These are phyloP conservation scores for Dioscorea zingiberensis DNA, from an alignment of 106 monocot genomes.

Conservation along the genomic window DNA sequence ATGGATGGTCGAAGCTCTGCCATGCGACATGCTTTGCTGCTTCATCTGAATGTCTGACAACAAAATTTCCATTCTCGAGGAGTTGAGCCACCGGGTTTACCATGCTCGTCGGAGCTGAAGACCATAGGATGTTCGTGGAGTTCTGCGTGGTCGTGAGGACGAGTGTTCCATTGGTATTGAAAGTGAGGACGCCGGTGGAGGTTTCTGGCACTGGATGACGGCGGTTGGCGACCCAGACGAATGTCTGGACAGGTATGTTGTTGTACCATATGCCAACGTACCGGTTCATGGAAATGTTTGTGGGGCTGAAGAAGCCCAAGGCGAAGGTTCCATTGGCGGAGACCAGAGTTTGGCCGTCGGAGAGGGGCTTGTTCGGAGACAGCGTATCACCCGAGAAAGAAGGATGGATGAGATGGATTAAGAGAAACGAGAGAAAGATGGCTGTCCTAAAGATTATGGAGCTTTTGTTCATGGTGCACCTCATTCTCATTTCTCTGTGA, in stretches of 20 bases:
- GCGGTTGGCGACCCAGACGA: slow-evolving; percentile 53
- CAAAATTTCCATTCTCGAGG: slow-evolving; percentile 25
- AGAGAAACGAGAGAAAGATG: too few species aligned
- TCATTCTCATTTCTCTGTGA: too few species aligned
- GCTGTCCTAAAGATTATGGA: too few species aligned
- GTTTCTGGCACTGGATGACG: slow-evolving; percentile 3
- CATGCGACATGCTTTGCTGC: slow-evolving; percentile 1
- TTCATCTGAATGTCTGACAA: too few species aligned
- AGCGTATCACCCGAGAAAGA: too few species aligned
- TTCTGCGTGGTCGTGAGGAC: neutral
- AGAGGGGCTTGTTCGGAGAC: neutral
- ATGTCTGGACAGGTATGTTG: slow-evolving; percentile 10
- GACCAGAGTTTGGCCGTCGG: slow-evolving; percentile 16
- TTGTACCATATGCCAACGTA: slow-evolving; percentile 38
- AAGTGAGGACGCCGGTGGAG: slow-evolving; percentile 1
- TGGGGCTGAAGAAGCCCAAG: slow-evolving; percentile 28
- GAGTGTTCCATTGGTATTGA: slow-evolving; percentile 1
- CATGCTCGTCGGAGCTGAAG: neutral
- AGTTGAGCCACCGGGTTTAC: slow-evolving; percentile 4
- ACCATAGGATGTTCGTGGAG: neutral
- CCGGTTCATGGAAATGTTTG: slow-evolving; percentile 3
- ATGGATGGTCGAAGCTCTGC: slow-evolving; percentile 59
- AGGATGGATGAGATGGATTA: too few species aligned
- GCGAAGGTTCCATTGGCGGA: slow-evolving; percentile 14
- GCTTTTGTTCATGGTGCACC: too few species aligned